phyloP scores from a whole-genome alignment of 2,329 filamentous ascomycete species.

The Rosellinia necatrix region DNA sequence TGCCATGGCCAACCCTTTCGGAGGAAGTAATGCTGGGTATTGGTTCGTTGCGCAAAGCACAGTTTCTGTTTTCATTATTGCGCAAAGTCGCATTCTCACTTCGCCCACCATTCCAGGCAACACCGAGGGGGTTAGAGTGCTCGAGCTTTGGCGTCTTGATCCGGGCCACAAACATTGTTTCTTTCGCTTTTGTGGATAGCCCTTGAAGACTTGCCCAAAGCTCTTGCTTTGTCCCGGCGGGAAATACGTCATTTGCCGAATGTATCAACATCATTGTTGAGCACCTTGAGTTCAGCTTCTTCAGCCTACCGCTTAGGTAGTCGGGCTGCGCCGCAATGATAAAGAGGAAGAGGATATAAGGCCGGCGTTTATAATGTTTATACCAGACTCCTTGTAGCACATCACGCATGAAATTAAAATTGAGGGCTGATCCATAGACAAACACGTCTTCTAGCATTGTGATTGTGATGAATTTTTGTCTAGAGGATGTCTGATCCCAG shows the following conservation, averaged over 20 bases:
- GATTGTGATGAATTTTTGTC: slow-evolving; percentile 1
- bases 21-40: slow-evolving; percentile 10
- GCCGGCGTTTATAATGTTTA: slow-evolving; percentile 20
- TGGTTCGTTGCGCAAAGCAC: slow-evolving; percentile 2
- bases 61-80: background rate
- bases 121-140: background rate
- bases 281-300: slow-evolving; percentile 2
- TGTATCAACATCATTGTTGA: background rate
- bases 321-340: background rate
- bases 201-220: background rate
- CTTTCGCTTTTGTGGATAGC: background rate
- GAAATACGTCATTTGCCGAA: slow-evolving; percentile 6
- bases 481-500: background rate
- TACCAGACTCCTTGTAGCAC: slow-evolving; percentile 1
- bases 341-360: slow-evolving; percentile 5
- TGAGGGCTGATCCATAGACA: background rate
- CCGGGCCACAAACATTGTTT: background rate
- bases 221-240: background rate
- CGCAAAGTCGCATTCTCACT: background rate
- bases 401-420: background rate
- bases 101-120: background rate
- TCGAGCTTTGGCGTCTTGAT: background rate
- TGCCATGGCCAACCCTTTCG: background rate
- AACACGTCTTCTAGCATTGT: background rate
- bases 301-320: background rate